Evolutionary conservation across 164 flowering plant genomes (phyloP).

Genomic region (Amborella trichopoda): DNA sequence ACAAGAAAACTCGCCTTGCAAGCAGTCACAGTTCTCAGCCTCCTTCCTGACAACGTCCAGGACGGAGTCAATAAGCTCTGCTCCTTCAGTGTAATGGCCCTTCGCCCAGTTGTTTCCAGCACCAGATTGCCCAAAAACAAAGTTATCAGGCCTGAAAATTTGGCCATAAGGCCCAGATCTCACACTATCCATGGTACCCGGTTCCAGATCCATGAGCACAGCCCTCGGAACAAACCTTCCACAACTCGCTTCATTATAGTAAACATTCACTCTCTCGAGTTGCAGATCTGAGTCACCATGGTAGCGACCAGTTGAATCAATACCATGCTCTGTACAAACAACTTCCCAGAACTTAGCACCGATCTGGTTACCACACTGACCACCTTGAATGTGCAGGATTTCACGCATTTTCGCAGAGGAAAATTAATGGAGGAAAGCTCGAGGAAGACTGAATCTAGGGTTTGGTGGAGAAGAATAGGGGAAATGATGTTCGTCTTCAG

Average conservation of each 20-base stretch:
- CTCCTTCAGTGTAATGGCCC: conserved; percentile 63
- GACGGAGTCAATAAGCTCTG: conserved; percentile 55
- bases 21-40: conserved; percentile 59
- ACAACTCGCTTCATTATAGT: conserved; percentile 53
- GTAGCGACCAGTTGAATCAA: conserved; percentile 44
- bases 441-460: too few species aligned
- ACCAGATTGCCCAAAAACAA: conserved; percentile 52
- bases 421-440: too few species aligned
- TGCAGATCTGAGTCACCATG: conserved; percentile 44
- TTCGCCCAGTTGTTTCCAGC: conserved; percentile 70
- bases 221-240: conserved; percentile 56
- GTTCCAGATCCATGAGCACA: conserved; percentile 68
- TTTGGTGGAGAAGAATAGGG: too few species aligned
- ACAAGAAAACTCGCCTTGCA: conserved; percentile 29
- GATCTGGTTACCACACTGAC: conserved; percentile 69
- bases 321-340: conserved; percentile 52
- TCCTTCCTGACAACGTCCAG: conserved; percentile 63
- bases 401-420: conserved; percentile 64
- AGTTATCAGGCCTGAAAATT: conserved; percentile 54
- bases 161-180: conserved; percentile 54
- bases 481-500: too few species aligned
- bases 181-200: conserved; percentile 61
- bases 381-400: conserved; percentile 65
- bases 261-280: conserved; percentile 53
- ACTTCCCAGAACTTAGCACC: conserved; percentile 74